phyloP scores from a whole-genome alignment of 306 rosid genomes.

The Glycine tomentella region DNA sequence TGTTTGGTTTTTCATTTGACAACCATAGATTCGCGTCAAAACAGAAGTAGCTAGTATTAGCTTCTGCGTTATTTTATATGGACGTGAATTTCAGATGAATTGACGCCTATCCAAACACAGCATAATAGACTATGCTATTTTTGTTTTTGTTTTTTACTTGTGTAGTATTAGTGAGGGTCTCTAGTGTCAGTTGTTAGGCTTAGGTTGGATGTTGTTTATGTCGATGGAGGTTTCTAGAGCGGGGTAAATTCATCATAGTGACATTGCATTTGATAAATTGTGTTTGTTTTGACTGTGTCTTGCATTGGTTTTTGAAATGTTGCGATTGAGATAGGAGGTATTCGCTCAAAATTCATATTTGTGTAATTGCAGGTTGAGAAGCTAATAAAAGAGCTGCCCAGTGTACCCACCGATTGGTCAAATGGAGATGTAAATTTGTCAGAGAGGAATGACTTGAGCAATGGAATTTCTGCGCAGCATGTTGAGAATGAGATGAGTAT shows the following conservation, averaged over 20 bases:
- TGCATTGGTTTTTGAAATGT: conserved; percentile 22
- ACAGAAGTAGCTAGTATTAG: too few species aligned
- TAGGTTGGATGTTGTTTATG: conserved; percentile 21
- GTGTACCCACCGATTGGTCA: conserved; percentile 84
- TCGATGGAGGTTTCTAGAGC: conserved; percentile 23
- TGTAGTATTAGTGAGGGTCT: conserved; percentile 13
- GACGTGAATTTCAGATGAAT: too few species aligned
- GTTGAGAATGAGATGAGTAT: conserved; percentile 78
- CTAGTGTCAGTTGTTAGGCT: conserved; percentile 30
- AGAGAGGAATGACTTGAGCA: conserved; percentile 67
- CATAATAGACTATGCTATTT: neutral
- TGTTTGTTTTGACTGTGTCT: neutral
- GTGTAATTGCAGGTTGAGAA: conserved; percentile 82
- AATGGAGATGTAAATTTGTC: conserved; percentile 68
- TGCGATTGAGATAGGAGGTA: conserved; percentile 5
- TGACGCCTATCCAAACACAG: too few species aligned
- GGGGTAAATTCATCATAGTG: conserved; percentile 1
- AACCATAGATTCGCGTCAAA: too few species aligned
- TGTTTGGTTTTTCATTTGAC: too few species aligned
- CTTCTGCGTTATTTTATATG: too few species aligned
- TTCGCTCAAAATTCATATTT: neutral
- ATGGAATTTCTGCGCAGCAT: conserved; percentile 70
- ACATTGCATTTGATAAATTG: conserved; percentile 3
- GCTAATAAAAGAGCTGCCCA: conserved; percentile 92
- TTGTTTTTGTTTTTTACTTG: neutral